Base-by-base conservation (phyloP, 148 eudicot species). In the Oxyria digyna region DNA sequence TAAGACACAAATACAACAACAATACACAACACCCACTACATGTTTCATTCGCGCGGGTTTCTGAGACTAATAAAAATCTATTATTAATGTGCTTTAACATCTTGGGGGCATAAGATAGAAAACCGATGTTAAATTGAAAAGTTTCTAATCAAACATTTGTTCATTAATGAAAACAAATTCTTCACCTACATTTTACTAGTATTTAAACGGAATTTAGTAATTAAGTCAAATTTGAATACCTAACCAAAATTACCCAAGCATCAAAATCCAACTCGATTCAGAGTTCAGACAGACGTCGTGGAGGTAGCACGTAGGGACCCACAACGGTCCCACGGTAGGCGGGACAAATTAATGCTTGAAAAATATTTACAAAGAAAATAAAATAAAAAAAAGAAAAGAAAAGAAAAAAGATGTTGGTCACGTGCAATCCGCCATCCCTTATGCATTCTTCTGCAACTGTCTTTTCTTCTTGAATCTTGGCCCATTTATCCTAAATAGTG, bases 391-490 rank as follows among this genome's bases (percentile, higher is more conserved):
- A 3, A 62, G n/a, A 42, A 31, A 8, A 8, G 10, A 68, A 73
- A 37, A 55, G 11, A 26, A 5, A 69, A 37, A 66, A 55, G 69
- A 29, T 59, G 65, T 74, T 48, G 33, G 64, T 79, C 82, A 79
- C 82, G 79, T 79, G 82, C 81, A 40, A 42, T 68, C 81, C 81
- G 78, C 69, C 52, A 35, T 41, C 70, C 48, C 65, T 42, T 48
- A 57, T 42, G 52, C 24, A 0, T 9, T 8, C 68, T 66, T 41
- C 69, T 35, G 26, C 42, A 62, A 24, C 69, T 23, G 21, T 65
- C 49, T 59, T 42, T 69, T 24, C 64, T 20, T 59, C 66, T 10
- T 8, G 15, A 49, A 15, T 40, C 45, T 26, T 69, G 67, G 29
- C 68, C 4, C 37, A 63, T 49, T 71, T 46, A 71, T 35, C 38